Evolutionary conservation across 2,329 filamentous ascomycete genomes (phyloP).

Genomic region (Colletotrichum tofieldiae): DNA sequence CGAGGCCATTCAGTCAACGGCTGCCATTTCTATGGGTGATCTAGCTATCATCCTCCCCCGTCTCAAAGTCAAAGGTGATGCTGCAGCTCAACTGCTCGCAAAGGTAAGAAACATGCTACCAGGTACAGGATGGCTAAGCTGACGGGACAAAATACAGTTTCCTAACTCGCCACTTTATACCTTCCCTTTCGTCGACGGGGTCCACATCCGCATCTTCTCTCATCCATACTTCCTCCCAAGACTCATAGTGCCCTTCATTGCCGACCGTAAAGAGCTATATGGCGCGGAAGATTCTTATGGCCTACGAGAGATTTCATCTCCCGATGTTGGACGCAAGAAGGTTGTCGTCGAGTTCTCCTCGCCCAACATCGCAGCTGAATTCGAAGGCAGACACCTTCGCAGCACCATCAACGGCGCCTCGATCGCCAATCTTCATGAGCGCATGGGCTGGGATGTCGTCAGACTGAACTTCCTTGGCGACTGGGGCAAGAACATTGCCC

Average conservation of each 20-base stretch:
- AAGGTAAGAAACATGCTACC: neutral
- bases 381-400: constrained; percentile 81
- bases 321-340: constrained; percentile 58
- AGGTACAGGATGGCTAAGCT: fast-evolving
- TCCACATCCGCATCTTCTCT: constrained; percentile 78
- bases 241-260: constrained; percentile 72
- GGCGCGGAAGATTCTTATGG: constrained; percentile 74
- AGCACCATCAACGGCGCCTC: constrained; percentile 85
- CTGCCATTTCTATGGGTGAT: constrained; percentile 49
- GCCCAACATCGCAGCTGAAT: constrained; percentile 84
- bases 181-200: constrained; percentile 68
- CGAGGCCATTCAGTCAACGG: constrained; percentile 50
- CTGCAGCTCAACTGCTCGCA: constrained; percentile 18
- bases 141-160: constrained; percentile 56
- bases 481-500: constrained; percentile 82
- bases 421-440: constrained; percentile 78
- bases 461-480: constrained; percentile 85
- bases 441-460: constrained; percentile 79
- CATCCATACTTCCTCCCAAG: constrained; percentile 69
- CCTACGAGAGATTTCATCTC: constrained; percentile 64
- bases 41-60: constrained; percentile 51
- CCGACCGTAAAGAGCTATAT: constrained; percentile 69
- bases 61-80: constrained; percentile 46
- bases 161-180: constrained; percentile 71
- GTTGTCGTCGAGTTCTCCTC: constrained; percentile 82